These are phyloP conservation scores for Amanita pseudoporphyria DNA, from an alignment of 768 basidiomycete genomes.

Conservation along the genomic window DNA sequence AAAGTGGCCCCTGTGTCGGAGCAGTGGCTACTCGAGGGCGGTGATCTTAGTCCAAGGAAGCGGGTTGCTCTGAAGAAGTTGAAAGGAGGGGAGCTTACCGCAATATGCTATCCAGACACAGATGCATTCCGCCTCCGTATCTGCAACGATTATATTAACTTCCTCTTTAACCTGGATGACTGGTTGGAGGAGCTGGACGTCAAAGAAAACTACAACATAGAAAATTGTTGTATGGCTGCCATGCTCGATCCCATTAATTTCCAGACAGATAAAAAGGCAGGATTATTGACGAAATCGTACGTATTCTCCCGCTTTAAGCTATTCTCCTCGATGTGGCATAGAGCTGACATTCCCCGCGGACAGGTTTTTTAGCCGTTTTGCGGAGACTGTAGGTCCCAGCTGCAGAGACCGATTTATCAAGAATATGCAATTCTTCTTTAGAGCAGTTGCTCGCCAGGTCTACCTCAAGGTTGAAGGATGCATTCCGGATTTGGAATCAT, in stretches of 20 bases:
- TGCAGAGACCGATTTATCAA: constrained; percentile 43
- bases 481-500: constrained; percentile 59
- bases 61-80: constrained; percentile 23
- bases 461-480: constrained; percentile 35
- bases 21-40: constrained; percentile 14
- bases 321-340: not conserved
- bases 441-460: constrained; percentile 52
- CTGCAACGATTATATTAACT: constrained; percentile 35
- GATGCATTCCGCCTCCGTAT: constrained; percentile 32
- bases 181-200: constrained; percentile 15
- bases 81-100: constrained; percentile 33
- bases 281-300: constrained; percentile 16
- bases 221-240: constrained; percentile 14
- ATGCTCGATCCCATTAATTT: constrained; percentile 15
- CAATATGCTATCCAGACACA: constrained; percentile 33
- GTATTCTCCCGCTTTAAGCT: not conserved
- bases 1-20: constrained; percentile 15
- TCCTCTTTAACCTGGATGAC: constrained; percentile 15
- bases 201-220: constrained; percentile 13
- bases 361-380: constrained; percentile 9
- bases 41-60: constrained; percentile 9
- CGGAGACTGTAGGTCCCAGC: constrained; percentile 4
- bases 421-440: constrained; percentile 57
- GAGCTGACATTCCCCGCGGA: constrained; percentile 1
- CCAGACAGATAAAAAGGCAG: constrained; percentile 15